Evolutionary conservation across 2,329 filamentous ascomycete genomes (phyloP).

Genomic region (Lasiodiplodia theobromae): DNA sequence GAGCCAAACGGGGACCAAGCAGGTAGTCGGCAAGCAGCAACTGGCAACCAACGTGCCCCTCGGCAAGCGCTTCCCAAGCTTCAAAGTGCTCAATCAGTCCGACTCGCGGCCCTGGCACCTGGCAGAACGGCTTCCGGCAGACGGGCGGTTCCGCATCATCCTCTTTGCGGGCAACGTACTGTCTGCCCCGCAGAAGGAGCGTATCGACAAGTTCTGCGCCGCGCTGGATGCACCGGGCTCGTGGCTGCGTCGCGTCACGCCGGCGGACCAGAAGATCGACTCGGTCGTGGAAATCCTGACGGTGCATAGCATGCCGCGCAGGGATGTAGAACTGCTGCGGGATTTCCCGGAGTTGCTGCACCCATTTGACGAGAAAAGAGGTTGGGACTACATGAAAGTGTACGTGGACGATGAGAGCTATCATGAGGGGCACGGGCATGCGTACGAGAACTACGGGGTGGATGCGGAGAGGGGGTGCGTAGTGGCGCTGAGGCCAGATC

Average conservation of each 20-base stretch:
- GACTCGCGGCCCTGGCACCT: constrained; percentile 65
- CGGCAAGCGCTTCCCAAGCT: constrained; percentile 66
- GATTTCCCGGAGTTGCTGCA: constrained; percentile 54
- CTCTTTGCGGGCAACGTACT: constrained; percentile 69
- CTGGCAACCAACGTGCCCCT: constrained; percentile 56
- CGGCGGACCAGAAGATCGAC: constrained; percentile 48
- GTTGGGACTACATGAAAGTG: constrained; percentile 53
- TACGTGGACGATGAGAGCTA: constrained; percentile 57
- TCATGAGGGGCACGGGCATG: constrained; percentile 52
- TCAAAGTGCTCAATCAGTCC: constrained; percentile 66
- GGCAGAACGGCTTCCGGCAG: constrained; percentile 62
- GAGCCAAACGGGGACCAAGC: constrained; percentile 17
- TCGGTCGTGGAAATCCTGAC: constrained; percentile 67
- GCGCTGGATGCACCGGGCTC: constrained; percentile 46
- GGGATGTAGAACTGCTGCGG: constrained; percentile 51
- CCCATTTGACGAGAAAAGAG: constrained; percentile 49
- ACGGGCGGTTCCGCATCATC: constrained; percentile 66
- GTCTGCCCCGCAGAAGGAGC: constrained; percentile 50
- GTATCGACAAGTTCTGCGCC: constrained; percentile 58
- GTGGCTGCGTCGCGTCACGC: constrained; percentile 57
- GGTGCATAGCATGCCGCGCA: constrained; percentile 63
- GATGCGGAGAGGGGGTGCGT: constrained; percentile 62
- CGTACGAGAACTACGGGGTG: constrained; percentile 66
- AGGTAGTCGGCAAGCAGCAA: constrained; percentile 44
- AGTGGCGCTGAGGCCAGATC: constrained; percentile 70